Evolutionary conservation across 225 moss, liverwort and hornwort genomes (phyloP), one percentile per base, ranked within the genome.

Genomic region (Physcomitrellopsis africana): DNA sequence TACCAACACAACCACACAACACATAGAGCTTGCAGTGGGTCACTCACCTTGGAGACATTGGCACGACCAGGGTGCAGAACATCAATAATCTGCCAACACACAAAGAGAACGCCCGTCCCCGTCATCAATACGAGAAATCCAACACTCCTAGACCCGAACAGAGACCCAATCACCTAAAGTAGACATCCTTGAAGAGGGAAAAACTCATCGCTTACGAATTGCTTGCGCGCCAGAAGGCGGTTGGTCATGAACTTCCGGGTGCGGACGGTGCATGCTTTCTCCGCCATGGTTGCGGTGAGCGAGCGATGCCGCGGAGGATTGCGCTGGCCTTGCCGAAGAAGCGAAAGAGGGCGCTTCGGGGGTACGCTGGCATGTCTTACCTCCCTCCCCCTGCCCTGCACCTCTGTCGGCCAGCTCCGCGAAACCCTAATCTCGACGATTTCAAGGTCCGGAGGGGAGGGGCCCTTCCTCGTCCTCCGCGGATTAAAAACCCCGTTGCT

Each of bases 201-300:
- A 5, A 13, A 48, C 3, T 37, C 32, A 5, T 37, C 32, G 75
- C 85, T 72, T 83, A 89, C 92, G 56, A 92, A 92, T 76, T 92
- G 89, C 83, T 89, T 92, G 58, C 92, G 83, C 15, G 87, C 83
- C 13, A 92, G 85, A 13, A 92, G 80, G 15, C 92, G 79, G 72
- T 92, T 89, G 24, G 92, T 92, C 92, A 92, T 87, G 54, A 92
- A 92, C 72, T 92, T 89, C 22, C 92, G 75, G 1, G 92, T 92
- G 45, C 92, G 92, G 81, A 92, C 92, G 55, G 92, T 92, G 80
- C 87, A 92, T 32, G 92, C 89, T 72, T 89, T 92, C 15, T 87
- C 89, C 63, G 87, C 89, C 92, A 92, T 92, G 62, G 83, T 56
- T 26, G 47, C 16, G 52, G 32, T 37, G 32, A 37, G 32, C 32